A percentile compares a stretch with the other conserved stretches of the same genome.
Conservation (phyloP, 371 early-diverging fungal genomes). For the Zychaea mexicana region DNA sequence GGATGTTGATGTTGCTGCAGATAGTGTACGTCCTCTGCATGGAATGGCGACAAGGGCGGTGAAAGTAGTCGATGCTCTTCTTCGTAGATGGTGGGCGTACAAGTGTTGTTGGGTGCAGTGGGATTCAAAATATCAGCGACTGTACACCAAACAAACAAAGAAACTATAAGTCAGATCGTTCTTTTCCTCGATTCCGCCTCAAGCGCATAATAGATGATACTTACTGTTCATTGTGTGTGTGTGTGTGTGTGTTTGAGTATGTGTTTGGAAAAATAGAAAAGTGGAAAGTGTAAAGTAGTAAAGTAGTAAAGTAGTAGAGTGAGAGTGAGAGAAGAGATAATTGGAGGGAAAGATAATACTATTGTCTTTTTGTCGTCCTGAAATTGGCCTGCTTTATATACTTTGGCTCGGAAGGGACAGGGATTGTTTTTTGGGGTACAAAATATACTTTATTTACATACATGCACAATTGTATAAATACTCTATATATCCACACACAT, state of each 20-base stretch:
- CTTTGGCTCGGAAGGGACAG: conserved; percentile 6
- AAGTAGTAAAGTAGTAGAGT: not conserved
- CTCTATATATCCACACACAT: too few species aligned
- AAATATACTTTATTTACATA: conserved; percentile 10
- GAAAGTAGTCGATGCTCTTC: conserved; percentile 2
- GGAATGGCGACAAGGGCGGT: not conserved
- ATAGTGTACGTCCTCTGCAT: not conserved
- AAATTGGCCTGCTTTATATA: conserved; percentile 2
- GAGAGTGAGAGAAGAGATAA: not conserved
- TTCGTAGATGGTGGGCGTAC: not conserved
- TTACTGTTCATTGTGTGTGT: conserved; percentile 12
- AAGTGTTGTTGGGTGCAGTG: not conserved
- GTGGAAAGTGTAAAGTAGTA: not conserved
- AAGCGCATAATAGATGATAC: not conserved
- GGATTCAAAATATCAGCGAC: conserved; percentile 16
- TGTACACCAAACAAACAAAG: not conserved
- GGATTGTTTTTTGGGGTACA: conserved; percentile 5
- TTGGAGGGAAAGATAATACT: not conserved
- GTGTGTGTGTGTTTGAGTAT: not conserved
- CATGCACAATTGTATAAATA: not conserved
- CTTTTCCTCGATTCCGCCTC: not conserved
- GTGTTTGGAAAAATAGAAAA: not conserved
- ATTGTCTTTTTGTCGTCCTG: not conserved
- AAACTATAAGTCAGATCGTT: not conserved
- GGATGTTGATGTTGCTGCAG: not conserved